Evolutionary conservation across 805 yeast genomes (phyloP).

Genomic region (Jamesozyma gamospora): DNA sequence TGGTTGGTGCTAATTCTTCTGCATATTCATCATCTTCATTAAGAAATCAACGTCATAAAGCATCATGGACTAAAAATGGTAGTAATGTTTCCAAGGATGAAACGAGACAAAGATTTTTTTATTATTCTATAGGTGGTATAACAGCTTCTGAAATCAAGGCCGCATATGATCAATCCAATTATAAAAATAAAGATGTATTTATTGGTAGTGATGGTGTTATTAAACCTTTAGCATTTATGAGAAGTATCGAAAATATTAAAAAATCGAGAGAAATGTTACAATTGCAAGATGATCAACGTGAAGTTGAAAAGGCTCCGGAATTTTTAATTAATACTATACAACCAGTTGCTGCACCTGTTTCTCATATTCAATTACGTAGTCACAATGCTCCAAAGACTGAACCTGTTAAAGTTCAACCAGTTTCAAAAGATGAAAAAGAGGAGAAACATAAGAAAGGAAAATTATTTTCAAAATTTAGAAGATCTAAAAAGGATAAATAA

Average conservation of each 20-base stretch:
- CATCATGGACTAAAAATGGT: constrained; percentile 59
- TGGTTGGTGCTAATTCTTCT: constrained; percentile 23
- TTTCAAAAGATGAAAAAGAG: constrained; percentile 1
- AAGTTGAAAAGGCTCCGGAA: constrained; percentile 34
- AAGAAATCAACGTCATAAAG: constrained; percentile 62
- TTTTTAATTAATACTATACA: constrained; percentile 30
- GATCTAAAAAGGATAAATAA: constrained; percentile 15
- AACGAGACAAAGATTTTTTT: constrained; percentile 58
- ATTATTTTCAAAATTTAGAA: constrained; percentile 40
- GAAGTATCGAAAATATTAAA: constrained; percentile 31
- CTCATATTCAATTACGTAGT: constrained; percentile 16
- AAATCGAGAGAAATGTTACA: constrained; percentile 34
- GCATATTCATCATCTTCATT: constrained; percentile 40
- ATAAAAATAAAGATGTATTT: constrained; percentile 60
- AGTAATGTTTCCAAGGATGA: constrained; percentile 21
- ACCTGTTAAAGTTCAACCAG: neutral
- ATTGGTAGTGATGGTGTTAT: constrained; percentile 73
- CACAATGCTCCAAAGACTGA: constrained; percentile 10
- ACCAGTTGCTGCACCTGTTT: constrained; percentile 19
- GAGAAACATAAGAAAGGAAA: constrained; percentile 37
- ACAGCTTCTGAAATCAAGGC: constrained; percentile 75
- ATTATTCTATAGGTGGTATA: constrained; percentile 83
- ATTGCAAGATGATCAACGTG: constrained; percentile 31
- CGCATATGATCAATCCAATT: constrained; percentile 55
- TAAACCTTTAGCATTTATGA: constrained; percentile 38